phyloP scores from a whole-genome alignment of 2,329 filamentous ascomycete species.

The Diaporthe capsici region DNA sequence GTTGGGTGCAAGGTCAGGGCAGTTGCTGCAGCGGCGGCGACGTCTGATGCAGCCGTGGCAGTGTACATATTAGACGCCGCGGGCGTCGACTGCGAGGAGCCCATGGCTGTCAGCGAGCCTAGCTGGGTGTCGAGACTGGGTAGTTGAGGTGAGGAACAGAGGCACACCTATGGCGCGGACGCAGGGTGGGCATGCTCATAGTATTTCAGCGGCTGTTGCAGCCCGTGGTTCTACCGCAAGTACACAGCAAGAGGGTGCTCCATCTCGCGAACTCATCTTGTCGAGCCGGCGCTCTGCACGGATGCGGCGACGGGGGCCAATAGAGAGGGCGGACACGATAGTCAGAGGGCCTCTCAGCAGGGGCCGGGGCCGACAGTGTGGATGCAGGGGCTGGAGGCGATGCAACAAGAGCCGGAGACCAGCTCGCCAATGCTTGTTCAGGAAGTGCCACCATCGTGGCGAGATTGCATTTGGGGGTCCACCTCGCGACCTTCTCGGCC shows the following conservation, averaged over 20 bases:
- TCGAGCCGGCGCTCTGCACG: constrained; percentile 17
- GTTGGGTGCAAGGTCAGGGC: constrained; percentile 59
- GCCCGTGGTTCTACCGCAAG: neutral
- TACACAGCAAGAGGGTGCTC: neutral
- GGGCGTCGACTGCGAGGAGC: constrained; percentile 36
- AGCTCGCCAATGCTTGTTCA: constrained; percentile 6
- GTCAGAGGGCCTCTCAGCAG: neutral
- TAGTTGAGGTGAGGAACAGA: neutral
- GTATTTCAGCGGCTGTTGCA: constrained; percentile 1
- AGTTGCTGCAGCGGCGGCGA: constrained; percentile 58
- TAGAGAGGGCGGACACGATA: constrained; percentile 4
- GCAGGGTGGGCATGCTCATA: neutral
- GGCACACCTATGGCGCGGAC: neutral
- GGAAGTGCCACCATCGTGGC: constrained; percentile 18
- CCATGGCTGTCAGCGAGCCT: constrained; percentile 29
- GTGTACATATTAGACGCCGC: constrained; percentile 43
- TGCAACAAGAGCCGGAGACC: constrained; percentile 18
- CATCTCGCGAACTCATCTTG: neutral
- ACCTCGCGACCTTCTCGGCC: constrained; percentile 20
- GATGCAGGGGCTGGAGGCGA: constrained; percentile 10
- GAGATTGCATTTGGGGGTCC: constrained; percentile 14
- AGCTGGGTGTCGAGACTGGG: neutral
- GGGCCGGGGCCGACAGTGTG: constrained; percentile 13
- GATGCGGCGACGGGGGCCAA: constrained; percentile 1
- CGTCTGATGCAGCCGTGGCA: constrained; percentile 49